Base-by-base conservation (phyloP, 2,329 filamentous ascomycete species). In the Neonectria coccinea region DNA sequence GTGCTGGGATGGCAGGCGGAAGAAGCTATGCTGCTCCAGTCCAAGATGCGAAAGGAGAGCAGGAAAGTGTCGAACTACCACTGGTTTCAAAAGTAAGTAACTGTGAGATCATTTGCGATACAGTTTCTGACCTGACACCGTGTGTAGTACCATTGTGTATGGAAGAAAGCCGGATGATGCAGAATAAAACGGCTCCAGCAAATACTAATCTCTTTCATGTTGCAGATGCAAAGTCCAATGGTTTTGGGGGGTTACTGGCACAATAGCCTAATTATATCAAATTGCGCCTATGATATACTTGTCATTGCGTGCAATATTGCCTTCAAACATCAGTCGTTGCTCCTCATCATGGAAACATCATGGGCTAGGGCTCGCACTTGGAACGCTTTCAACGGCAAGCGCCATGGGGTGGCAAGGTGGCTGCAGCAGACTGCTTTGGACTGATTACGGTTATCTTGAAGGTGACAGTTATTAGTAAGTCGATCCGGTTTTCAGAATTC, bases 31-130 rank as follows among this genome's bases (percentile, higher is more conserved):
- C 4, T 58, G n/a, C 45, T 58, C 16, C 31, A 39, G 25, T 41
- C 55, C 9, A 50, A 51, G 45, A 50, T 50, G 33, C 55, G 55
- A 27, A 47, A 58, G 18, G 55, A 58, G 22, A 58, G 31, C 11
- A 33, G 55, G n/a, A 58, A 58, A 18, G 18, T 58, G 7, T 50
- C 45, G 2, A 58, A 58, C 31, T 58, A 10, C 7, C 44, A 50
- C 45, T 58, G 55, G 55, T 50, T 50, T 22, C 45, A 47, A 12
- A 58, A 50, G 55, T 58, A 11, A 50, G 55, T 20, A 3, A 3
- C 5, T 2, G 2, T 29, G 10, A 14, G 9, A 14, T 29, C 22
- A 9, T 29, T 1, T 2, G 5, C 22, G 29, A 18, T 29, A 18
- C 7, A n/a, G 18, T 8, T 22, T 8, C 16, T 50, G 2, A 20